Conservation (phyloP, 495 filamentous ascomycete genomes). For the Hypoxylon subgilvum region DNA sequence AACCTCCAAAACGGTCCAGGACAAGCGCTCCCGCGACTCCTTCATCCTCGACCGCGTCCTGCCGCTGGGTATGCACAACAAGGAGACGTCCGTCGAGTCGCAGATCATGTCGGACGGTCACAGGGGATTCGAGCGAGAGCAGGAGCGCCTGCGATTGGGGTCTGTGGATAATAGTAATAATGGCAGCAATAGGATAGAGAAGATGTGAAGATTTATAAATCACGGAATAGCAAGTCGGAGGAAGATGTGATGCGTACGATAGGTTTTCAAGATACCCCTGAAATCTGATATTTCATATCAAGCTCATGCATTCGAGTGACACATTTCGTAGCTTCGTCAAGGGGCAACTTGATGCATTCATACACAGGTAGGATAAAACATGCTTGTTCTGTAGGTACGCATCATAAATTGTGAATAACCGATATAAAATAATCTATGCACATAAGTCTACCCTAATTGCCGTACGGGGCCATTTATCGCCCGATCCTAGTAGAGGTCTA, state of each 20-base stretch:
- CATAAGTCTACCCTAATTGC: too few relatives aligned
- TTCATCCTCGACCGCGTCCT: conserved; percentile 16
- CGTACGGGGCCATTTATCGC: too few relatives aligned
- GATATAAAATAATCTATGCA: too few relatives aligned
- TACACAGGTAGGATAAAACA: too few relatives aligned
- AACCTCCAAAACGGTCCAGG: background rate
- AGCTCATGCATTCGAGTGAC: too few relatives aligned
- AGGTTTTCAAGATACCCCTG: conserved; percentile 10
- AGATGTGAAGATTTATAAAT: background rate
- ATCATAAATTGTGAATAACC: too few relatives aligned
- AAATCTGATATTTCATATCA: conserved; percentile 1
- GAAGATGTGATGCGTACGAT: background rate
- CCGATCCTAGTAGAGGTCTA: too few relatives aligned
- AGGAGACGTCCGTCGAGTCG: conserved; percentile 7
- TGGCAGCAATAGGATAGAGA: background rate
- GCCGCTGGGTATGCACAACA: conserved; percentile 5
- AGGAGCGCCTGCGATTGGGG: conserved; percentile 11
- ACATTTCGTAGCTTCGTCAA: too few relatives aligned
- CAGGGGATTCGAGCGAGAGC: conserved; percentile 23
- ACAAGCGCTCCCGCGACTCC: conserved; percentile 20
- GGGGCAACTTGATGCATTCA: too few relatives aligned
- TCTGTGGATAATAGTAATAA: background rate
- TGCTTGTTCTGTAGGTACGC: too few relatives aligned
- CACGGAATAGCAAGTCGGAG: background rate
- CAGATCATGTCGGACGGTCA: conserved; percentile 21